These are phyloP conservation scores for Curvularia eragrostidis DNA, from an alignment of 2,329 filamentous ascomycete species.

Conservation along the genomic window DNA sequence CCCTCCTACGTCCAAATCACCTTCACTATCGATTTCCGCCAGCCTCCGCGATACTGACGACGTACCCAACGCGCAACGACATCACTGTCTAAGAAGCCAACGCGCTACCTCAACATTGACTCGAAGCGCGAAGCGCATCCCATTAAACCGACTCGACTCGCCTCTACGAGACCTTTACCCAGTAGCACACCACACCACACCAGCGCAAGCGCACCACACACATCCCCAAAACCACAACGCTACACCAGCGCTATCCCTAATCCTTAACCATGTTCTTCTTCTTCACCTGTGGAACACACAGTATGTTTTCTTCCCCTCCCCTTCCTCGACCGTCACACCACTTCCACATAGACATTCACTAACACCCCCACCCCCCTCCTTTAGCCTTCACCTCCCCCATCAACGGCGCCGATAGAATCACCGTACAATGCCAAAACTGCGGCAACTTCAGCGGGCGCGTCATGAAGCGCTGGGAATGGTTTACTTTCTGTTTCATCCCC, in stretches of 20 bases:
- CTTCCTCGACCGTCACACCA: neutral
- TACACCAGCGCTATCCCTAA: neutral
- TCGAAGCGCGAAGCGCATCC: neutral
- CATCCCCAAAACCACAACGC: conserved; percentile 1
- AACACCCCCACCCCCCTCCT: too few relatives aligned
- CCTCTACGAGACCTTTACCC: neutral
- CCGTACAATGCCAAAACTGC: conserved; percentile 61
- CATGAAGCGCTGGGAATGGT: conserved; percentile 61
- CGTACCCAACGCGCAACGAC: neutral
- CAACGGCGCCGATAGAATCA: conserved; percentile 58
- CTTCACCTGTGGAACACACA: conserved; percentile 60
- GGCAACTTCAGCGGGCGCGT: conserved; percentile 54
- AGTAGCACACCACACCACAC: too few relatives aligned
- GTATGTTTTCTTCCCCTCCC: conserved; percentile 39
- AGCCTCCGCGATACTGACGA: neutral
- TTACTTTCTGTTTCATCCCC: conserved; percentile 80
- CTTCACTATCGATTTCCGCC: neutral
- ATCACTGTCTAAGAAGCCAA: neutral
- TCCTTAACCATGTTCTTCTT: conserved; percentile 54
- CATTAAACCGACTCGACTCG: neutral
- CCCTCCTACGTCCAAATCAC: neutral
- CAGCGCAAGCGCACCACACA: neutral
- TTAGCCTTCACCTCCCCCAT: conserved; percentile 56
- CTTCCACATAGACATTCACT: neutral
- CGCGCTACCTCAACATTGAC: conserved; percentile 1